Evolutionary conservation across 768 basidiomycete genomes (phyloP).

Genomic region (Royoungia palumana): DNA sequence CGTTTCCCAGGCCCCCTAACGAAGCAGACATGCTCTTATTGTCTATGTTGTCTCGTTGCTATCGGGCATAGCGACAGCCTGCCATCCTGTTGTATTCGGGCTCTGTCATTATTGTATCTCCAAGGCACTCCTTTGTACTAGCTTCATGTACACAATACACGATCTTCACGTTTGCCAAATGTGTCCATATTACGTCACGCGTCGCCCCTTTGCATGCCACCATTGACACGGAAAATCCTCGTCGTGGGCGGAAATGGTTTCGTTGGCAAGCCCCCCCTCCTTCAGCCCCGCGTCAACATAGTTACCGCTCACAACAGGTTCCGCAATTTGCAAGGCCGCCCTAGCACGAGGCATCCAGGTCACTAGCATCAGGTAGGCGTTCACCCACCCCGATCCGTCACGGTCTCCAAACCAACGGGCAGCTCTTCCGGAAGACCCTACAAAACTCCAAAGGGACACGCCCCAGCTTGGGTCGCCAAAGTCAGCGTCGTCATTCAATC

Average conservation of each 20-base stretch:
- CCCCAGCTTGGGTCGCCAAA: constrained; percentile 79
- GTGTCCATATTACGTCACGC: neutral
- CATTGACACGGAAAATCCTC: constrained; percentile 60
- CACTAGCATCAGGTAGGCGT: constrained; percentile 75
- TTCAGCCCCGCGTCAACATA: neutral
- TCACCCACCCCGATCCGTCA: neutral
- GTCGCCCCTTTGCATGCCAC: constrained; percentile 12
- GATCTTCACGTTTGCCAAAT: too few relatives aligned
- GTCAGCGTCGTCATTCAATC: constrained; percentile 37
- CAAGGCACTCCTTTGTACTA: constrained; percentile 1
- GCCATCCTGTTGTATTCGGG: constrained; percentile 2
- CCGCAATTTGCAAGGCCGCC: constrained; percentile 88
- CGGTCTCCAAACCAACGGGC: neutral
- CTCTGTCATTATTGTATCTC: neutral
- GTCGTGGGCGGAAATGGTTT: constrained; percentile 99
- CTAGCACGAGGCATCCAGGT: constrained; percentile 82
- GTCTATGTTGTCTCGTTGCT: constrained; percentile 8
- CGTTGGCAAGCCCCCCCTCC: constrained; percentile 57
- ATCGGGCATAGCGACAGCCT: constrained; percentile 13
- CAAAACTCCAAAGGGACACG: constrained; percentile 84
- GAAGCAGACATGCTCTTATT: neutral
- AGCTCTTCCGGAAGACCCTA: constrained; percentile 89
- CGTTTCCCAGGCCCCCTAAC: neutral
- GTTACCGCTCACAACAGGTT: constrained; percentile 53
- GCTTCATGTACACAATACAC: constrained; percentile 1